These are phyloP conservation scores for Lathyrus sativus DNA, from an alignment of 306 rosid species.

Conservation along the genomic window DNA sequence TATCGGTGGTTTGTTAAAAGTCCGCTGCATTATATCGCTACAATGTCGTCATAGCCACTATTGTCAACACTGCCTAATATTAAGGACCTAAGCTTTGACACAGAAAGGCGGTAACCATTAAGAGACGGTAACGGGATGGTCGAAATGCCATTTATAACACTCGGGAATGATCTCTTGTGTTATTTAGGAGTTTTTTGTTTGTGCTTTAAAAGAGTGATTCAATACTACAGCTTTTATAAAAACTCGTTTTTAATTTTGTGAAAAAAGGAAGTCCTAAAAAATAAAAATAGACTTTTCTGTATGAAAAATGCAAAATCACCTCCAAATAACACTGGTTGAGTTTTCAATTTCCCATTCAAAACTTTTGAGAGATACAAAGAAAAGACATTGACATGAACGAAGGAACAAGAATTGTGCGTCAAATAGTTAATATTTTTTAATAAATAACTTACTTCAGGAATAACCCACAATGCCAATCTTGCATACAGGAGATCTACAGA, in stretches of 20 bases:
- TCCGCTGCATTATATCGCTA: no score
- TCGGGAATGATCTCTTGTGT: not conserved
- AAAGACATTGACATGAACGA: not conserved
- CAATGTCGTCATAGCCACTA: no score
- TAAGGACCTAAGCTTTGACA: constrained; percentile 11
- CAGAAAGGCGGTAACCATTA: not conserved
- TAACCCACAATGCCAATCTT: constrained; percentile 78
- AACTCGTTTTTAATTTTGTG: no score
- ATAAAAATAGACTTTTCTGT: not conserved
- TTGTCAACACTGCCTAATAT: not conserved
- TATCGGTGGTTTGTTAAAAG: no score
- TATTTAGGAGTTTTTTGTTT: not conserved
- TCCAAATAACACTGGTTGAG: constrained; percentile 1
- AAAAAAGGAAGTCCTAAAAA: no score
- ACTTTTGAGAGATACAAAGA: constrained; percentile 2
- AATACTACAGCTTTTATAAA: no score
- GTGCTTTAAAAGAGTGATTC: no score
- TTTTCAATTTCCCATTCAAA: constrained; percentile 4
- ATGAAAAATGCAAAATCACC: constrained; percentile 2
- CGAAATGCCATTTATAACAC: constrained; percentile 24
- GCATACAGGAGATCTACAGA: constrained; percentile 97
- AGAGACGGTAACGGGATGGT: not conserved
- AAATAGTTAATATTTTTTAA: constrained; percentile 4
- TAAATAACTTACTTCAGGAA: constrained; percentile 81
- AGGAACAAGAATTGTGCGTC: constrained; percentile 11